Evolutionary conservation across 1,284 basidiomycete genomes (phyloP).

Genomic region (Baeospora myosura): DNA sequence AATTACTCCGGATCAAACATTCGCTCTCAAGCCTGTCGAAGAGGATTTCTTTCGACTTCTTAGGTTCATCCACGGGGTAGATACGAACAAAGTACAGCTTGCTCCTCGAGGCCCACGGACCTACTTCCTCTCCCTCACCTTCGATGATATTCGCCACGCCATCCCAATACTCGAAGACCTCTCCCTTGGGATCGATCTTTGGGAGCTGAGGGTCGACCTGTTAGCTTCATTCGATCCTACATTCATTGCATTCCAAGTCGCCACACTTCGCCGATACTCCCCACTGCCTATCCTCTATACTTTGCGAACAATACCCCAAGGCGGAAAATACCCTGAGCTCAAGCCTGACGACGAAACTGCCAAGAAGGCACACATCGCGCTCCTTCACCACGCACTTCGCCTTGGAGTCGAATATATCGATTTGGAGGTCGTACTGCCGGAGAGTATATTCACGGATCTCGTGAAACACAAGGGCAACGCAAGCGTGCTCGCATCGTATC

Average conservation of each 20-base stretch:
- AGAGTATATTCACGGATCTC: slow-evolving; percentile 57
- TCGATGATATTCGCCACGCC: slow-evolving; percentile 17
- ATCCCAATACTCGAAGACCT: slow-evolving; percentile 20
- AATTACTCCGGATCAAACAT: slow-evolving; percentile 16
- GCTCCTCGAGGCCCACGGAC: slow-evolving; percentile 15
- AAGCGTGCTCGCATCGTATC: slow-evolving; percentile 87
- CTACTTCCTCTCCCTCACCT: slow-evolving; percentile 21
- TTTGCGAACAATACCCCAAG: slow-evolving; percentile 81
- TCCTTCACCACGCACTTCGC: slow-evolving; percentile 76
- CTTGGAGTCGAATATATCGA: slow-evolving; percentile 92
- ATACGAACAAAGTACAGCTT: slow-evolving; percentile 17
- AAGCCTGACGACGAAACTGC: slow-evolving; percentile 36
- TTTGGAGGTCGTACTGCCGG: slow-evolving; percentile 77
- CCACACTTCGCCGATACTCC: slow-evolving; percentile 72
- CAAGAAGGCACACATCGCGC: slow-evolving; percentile 63
- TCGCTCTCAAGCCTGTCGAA: slow-evolving; percentile 22
- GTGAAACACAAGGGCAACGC: slow-evolving; percentile 62
- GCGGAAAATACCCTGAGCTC: slow-evolving; percentile 85
- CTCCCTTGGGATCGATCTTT: slow-evolving; percentile 21
- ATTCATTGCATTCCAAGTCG: slow-evolving; percentile 47
- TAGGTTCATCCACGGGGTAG: slow-evolving; percentile 21
- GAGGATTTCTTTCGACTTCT: slow-evolving; percentile 20
- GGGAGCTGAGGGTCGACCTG: slow-evolving; percentile 21
- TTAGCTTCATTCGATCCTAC: slow-evolving; percentile 12
- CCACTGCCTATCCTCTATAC: slow-evolving; percentile 89